These are phyloP conservation scores for Echinosophora koreensis DNA, from an alignment of 306 rosid genomes.

Conservation along the genomic window DNA sequence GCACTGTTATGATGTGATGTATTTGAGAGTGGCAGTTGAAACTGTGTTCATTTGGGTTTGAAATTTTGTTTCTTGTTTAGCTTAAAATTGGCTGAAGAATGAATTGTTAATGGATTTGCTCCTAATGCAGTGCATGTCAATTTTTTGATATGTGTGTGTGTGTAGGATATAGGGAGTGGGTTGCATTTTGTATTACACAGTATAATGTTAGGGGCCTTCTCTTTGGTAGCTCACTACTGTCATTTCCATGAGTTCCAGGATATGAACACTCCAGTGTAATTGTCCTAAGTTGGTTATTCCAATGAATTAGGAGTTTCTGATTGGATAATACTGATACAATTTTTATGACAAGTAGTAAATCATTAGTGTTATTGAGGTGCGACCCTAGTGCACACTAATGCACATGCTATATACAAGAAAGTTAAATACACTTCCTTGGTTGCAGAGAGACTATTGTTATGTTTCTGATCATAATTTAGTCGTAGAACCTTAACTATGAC, in stretches of 20 bases:
- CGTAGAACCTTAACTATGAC: conserved; percentile 2
- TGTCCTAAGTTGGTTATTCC: conserved; percentile 1
- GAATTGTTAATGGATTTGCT: conserved; percentile 25
- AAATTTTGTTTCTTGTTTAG: neutral
- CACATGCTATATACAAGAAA: conserved; percentile 2
- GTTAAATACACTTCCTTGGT: conserved; percentile 15
- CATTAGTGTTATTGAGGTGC: conserved; percentile 1
- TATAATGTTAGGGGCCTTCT: conserved; percentile 17
- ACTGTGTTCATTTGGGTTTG: conserved; percentile 30
- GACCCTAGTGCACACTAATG: conserved; percentile 9
- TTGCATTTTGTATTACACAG: conserved; percentile 35
- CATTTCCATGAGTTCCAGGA: conserved; percentile 31
- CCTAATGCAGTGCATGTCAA: neutral
- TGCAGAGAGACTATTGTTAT: conserved; percentile 11
- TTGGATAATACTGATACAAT: neutral
- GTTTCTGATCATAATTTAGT: conserved; percentile 8
- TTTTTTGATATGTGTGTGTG: neutral
- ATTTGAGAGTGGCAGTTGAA: neutral
- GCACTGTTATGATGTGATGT: conserved; percentile 5
- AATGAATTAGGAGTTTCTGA: conserved; percentile 19
- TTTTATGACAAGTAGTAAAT: conserved; percentile 10
- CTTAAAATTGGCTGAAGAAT: conserved; percentile 19
- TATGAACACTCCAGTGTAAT: conserved; percentile 3
- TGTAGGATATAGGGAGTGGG: neutral
- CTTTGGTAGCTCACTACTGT: neutral